phyloP scores from a whole-genome alignment of 2,329 filamentous ascomycete genomes.

The Decorospora gaudefroyi region DNA sequence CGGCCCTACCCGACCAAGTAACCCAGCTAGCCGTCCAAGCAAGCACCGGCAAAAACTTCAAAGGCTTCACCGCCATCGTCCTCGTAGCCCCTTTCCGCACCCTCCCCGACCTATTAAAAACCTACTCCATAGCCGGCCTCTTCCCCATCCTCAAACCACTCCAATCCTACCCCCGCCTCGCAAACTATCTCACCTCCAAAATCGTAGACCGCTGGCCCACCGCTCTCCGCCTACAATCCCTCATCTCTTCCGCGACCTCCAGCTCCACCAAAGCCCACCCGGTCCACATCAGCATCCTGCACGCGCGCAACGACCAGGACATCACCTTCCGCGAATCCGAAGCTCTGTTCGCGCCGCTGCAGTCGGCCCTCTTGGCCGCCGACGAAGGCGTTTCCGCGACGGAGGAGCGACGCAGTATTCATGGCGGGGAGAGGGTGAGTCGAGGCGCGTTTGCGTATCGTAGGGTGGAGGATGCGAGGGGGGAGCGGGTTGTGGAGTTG shows the following conservation, averaged over 20 bases:
- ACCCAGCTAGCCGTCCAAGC: background rate
- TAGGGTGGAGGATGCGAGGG: conserved; percentile 36
- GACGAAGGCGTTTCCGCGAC: conserved; percentile 30
- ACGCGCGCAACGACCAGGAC: conserved; percentile 79
- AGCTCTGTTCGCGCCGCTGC: conserved; percentile 34
- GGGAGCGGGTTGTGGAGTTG: conserved; percentile 44
- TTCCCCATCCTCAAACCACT: conserved; percentile 81
- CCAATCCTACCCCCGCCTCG: conserved; percentile 65
- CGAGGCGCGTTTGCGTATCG: conserved; percentile 46
- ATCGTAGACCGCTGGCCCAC: conserved; percentile 85
- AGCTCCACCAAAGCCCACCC: background rate
- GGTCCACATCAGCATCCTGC: conserved; percentile 65
- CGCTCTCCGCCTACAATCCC: conserved; percentile 64
- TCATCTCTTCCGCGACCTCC: conserved; percentile 32
- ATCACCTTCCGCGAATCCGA: conserved; percentile 74
- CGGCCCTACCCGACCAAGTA: conserved; percentile 38
- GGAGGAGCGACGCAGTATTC: conserved; percentile 40
- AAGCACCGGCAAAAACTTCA: conserved; percentile 5
- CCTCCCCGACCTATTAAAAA: conserved; percentile 71
- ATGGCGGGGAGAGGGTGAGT: conserved; percentile 38
- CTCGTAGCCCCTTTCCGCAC: conserved; percentile 80
- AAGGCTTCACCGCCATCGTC: conserved; percentile 78
- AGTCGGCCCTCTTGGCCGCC: conserved; percentile 36
- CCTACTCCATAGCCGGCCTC: conserved; percentile 77
- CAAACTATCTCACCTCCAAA: conserved; percentile 63